Conservation (phyloP, 1,139 yeast genomes). For the Blastobotrys apis region DNA sequence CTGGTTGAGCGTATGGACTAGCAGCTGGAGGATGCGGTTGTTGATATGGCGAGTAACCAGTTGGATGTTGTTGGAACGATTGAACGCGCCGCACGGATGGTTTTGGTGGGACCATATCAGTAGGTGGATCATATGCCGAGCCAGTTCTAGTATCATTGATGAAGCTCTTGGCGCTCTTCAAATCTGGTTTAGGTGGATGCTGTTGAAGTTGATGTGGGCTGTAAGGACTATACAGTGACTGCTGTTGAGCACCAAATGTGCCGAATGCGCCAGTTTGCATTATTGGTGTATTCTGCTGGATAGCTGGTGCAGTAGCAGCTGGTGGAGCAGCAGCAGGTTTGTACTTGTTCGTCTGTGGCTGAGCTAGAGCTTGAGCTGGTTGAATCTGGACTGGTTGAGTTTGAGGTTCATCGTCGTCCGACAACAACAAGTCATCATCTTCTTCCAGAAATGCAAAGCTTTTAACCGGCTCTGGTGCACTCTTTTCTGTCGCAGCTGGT, state of each 20-base stretch:
- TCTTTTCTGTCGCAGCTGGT: too few species aligned
- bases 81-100: constrained; percentile 12
- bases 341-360: constrained; percentile 2
- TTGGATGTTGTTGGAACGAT: constrained; percentile 17
- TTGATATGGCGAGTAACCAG: constrained; percentile 16
- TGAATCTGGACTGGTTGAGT: constrained; percentile 3
- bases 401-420: constrained; percentile 19
- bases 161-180: constrained; percentile 18
- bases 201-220: constrained; percentile 27
- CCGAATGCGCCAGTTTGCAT: constrained; percentile 5
- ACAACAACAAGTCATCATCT: constrained; percentile 40
- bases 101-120: constrained; percentile 48
- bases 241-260: not conserved
- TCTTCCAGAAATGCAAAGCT: constrained; percentile 41
- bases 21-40: constrained; percentile 10
- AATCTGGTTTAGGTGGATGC: constrained; percentile 12
- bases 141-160: constrained; percentile 17
- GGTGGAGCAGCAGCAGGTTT: constrained; percentile 3
- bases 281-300: constrained; percentile 6
- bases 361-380: not conserved
- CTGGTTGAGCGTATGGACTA: constrained; percentile 6
- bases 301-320: not conserved
- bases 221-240: constrained; percentile 10
- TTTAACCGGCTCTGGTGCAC: too few species aligned
- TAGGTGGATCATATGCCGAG: constrained; percentile 64